A percentile compares a stretch with the other conserved stretches of the same genome.
Evolutionary conservation across 768 basidiomycete genomes (phyloP).

Genomic region (Udeniomyces megalosporus): DNA sequence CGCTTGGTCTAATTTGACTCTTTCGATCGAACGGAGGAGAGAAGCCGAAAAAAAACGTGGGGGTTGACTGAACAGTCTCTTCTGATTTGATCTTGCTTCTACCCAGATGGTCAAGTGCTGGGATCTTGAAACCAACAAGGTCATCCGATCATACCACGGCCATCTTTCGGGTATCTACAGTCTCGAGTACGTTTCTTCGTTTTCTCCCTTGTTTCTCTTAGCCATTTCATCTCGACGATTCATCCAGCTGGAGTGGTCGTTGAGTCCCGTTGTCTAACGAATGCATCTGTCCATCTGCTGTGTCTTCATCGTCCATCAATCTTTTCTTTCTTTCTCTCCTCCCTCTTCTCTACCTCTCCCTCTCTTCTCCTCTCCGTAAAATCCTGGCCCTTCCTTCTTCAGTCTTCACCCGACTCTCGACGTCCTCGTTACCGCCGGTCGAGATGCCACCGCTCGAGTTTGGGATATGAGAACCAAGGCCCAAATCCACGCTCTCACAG

Average conservation of each 20-base stretch:
- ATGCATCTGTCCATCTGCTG: too few relatives aligned
- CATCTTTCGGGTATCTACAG: slow-evolving; percentile 97
- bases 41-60: too few relatives aligned
- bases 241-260: too few relatives aligned
- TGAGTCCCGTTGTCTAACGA: too few relatives aligned
- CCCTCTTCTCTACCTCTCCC: too few relatives aligned
- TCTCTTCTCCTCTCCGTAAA: too few relatives aligned
- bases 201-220: background rate
- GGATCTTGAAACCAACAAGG: slow-evolving; percentile 98
- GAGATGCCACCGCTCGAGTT: slow-evolving; percentile 90
- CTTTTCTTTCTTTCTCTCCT: background rate
- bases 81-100: too few relatives aligned
- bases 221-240: too few relatives aligned
- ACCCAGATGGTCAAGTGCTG: slow-evolving; percentile 97
- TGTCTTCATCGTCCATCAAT: background rate
- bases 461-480: slow-evolving; percentile 99
- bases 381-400: background rate
- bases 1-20: background rate
- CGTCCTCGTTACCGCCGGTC: slow-evolving; percentile 81
- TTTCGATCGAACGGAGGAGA: too few relatives aligned
- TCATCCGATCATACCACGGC: slow-evolving; percentile 96
- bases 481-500: slow-evolving; percentile 78
- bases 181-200: slow-evolving; percentile 34
- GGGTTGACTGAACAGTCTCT: background rate
- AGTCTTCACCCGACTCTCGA: slow-evolving; percentile 89